Conservation (phyloP, 352 stramenopile species). For the Pythium rishiriense region DNA sequence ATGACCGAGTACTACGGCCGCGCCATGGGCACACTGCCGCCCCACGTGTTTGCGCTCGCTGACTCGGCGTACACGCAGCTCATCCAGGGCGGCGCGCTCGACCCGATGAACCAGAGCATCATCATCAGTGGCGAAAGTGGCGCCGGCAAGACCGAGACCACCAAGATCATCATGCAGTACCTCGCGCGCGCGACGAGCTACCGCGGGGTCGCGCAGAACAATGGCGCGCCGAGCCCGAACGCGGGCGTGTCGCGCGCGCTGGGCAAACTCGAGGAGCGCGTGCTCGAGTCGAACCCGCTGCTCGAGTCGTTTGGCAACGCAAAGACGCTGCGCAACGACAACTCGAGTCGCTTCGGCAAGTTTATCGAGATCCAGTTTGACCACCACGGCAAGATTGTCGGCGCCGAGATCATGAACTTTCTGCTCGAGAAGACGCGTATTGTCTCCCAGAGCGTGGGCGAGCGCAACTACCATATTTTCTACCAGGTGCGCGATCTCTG, state of each 20-base stretch:
- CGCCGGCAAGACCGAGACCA: constrained; percentile 90
- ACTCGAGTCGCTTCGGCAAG: constrained; percentile 97
- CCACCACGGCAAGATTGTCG: constrained; percentile 90
- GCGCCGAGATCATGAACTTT: constrained; percentile 91
- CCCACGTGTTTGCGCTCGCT: constrained; percentile 90
- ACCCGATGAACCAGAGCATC: constrained; percentile 89
- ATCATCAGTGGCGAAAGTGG: constrained; percentile 93
- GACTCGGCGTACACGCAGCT: constrained; percentile 90
- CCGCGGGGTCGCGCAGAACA: constrained; percentile 51
- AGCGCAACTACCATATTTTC: constrained; percentile 98
- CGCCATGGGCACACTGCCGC: constrained; percentile 74
- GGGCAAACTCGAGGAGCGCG: constrained; percentile 82
- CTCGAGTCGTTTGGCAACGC: constrained; percentile 91
- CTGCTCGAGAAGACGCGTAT: constrained; percentile 91
- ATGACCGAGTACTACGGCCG: constrained; percentile 91
- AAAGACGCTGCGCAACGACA: constrained; percentile 97
- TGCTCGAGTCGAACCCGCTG: constrained; percentile 88
- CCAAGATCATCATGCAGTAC: constrained; percentile 93
- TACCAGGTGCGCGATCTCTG: constrained; percentile 81
- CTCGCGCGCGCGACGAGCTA: constrained; percentile 79
- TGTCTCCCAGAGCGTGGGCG: constrained; percentile 86
- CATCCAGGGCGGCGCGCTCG: constrained; percentile 77
- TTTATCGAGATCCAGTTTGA: constrained; percentile 98
- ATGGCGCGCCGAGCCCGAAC: constrained; percentile 63
- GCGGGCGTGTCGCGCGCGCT: constrained; percentile 87